Evolutionary conservation across 176 grass and related monocot genomes (phyloP), one percentile per base, ranked within the genome.

Genomic region (Avena sativa): DNA sequence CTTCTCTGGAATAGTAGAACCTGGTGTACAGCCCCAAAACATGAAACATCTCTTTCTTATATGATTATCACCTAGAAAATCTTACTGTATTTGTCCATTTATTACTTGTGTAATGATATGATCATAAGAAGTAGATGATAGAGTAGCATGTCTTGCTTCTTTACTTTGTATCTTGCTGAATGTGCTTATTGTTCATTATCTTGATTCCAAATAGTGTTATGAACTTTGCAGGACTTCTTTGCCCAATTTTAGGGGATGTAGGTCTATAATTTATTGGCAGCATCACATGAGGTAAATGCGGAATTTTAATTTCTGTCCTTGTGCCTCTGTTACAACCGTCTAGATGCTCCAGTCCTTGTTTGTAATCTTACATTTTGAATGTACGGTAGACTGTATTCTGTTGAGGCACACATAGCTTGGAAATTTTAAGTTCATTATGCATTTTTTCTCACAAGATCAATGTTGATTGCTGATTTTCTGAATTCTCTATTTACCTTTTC

Each of bases 211-310:
- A 80, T 85, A 65, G 25, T 63, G 5, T 30, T 0, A 43, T 70
- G 49, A 25, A 55, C 30, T 40, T 77, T 91, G 70, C 89, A 88
- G 89, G 71, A 85, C 51, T 88, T 88, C 46, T 81, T 91, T 81
- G 50, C 77, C 86, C 86, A 91, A 62, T 81, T 91, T 91, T 91
- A 91, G 81, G 12, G 69, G 89, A 88, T 62, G 81, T 40, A 43
- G 86, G 43, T 43, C 59, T 86, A 74, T 38, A 8, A 78, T 71
- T 77, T 82, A 52, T 11, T 69, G 66, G 26, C 69, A 87, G 58
- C 70, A 78, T 84, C 20, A 20, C 51, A 47, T 69, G 70, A 91
- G 89, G 89, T 91, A 88, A 85, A 85, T 36, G 66, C 36, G 32
- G 0, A 40, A 30, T 78, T 90, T 76, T 32, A 48, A 13, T 77